Evolutionary conservation across 176 grass and related monocot species (phyloP), one percentile per base, ranked within the genome.

Genomic region (Aegilops umbellulata): DNA sequence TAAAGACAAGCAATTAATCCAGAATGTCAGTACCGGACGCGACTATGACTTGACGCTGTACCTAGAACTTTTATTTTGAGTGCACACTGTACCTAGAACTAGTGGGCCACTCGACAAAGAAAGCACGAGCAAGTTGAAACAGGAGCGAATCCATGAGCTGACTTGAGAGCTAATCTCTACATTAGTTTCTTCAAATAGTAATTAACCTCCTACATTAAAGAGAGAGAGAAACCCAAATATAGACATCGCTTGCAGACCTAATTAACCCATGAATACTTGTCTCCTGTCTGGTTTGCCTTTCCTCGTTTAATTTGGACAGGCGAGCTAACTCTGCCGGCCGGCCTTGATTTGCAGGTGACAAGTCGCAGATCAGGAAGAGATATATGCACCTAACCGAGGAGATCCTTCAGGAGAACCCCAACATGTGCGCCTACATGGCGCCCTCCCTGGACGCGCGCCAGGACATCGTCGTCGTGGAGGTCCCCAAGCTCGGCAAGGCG

Each of bases 381-480:
- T 93, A 97, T 57, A 97, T 97, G 95, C 95, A 97, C 82, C 63
- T 97, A 65, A 84, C 78, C 17, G 95, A 95, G 82, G 92, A 97
- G 81, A 87, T 92, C 42, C 85, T 97, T 15, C 20, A 76, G 29
- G 95, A 97, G 61, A 93, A 97, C 85, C 82, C 91, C 0, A 76
- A 85, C 85, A 88, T 97, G 69, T 97, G 95, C 41, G 95, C 93
- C 12, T 97, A 95, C 87, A 97, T 97, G 95, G 93, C 86, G 39
- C 84, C 88, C 26, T 97, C 93, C 4, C 85, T 97, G 30, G 95
- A 97, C 93, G 93, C 91, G 27, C 85, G 95, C 25, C 95, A 97
- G 89, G 95, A 97, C 83, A 83, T 97, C 15, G 95, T 97, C 22
- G 95, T 97, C 9, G 89, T 88, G 6, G 95, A 97, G 87, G 95